Base-by-base conservation (phyloP, 139 green algal species). In the Micractinium sp. region DNA sequence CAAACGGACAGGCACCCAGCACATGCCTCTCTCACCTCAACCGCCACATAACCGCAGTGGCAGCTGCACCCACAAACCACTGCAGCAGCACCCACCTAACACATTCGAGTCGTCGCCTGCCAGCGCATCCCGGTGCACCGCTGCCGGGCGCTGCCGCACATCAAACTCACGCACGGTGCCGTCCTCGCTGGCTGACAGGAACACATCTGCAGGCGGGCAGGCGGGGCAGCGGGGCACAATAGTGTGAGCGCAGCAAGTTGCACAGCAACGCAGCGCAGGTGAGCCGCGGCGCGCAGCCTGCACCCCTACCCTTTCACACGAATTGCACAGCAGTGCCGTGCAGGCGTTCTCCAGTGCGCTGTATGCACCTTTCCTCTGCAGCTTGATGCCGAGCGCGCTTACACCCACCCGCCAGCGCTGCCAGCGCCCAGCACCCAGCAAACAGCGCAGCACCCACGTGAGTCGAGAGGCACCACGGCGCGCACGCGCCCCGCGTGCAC, bases 401-500 rank as follows among this genome's bases (percentile, higher is more conserved):
- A 56, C 47, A 56, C 9, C 47, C 47, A 9, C 47, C 47, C 47
- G 47, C 47, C 47, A 56, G 7, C 47, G 47, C 7, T 56, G 47
- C 47, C 47, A 56, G 47, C 9, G 47, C 47, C 7, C 47, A 56
- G 47, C 47, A 56, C 47, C 41, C 78, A 31, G 29, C 39, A 23
- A 33, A 27, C 9, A 29, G 78, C 41, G 77, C 86, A 86, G 78
- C 63, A 90, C 87, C 41, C 80, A 90, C 87, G 67, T 90, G 79
- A 1, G 61, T 89, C 88, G 7, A 91, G 82, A 25, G 88, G 75
- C 38, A 69, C 41, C 36, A 91, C 36, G 0, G 74, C 38, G 1
- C 88, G 73, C 69, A 91, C 88, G 16, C 75, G 88, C 18, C 76
- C 88, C 25, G 60, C 29, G 74, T 91, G 88, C 38, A 91, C 82